Percentiles rank a stretch among this genome's conserved stretches.
Conservation (phyloP, 257 asterid genomes). For the Ajuga chamaepitys region DNA sequence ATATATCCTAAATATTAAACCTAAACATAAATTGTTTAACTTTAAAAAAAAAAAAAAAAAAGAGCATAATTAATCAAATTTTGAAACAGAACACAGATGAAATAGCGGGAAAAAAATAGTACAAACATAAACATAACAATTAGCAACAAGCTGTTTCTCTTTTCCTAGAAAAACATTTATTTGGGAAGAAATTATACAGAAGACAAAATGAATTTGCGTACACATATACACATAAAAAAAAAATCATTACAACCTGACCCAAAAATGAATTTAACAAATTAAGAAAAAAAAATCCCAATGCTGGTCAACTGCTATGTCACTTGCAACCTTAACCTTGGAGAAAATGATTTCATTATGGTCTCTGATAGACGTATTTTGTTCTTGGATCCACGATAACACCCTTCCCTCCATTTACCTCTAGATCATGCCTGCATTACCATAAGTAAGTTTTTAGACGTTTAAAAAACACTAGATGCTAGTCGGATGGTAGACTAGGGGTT, state of each 20-base stretch:
- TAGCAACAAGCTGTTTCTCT: no score
- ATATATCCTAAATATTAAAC: no score
- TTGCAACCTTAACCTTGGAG: constrained; percentile 8
- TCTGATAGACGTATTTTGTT: constrained; percentile 79
- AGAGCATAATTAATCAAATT: no score
- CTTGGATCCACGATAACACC: constrained; percentile 92
- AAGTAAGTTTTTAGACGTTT: no score
- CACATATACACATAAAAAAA: neutral
- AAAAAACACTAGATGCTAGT: no score
- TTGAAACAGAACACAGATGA: no score
- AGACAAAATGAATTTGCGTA: neutral
- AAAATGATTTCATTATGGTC: constrained; percentile 32
- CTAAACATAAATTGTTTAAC: no score
- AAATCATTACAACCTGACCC: constrained; percentile 4
- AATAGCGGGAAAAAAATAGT: no score
- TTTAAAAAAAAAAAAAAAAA: no score
- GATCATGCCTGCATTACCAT: constrained; percentile 98
- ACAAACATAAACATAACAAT: no score
- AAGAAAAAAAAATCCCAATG: neutral
- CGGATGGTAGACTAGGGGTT: no score
- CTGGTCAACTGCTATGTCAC: neutral
- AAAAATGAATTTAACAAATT: constrained; percentile 6
- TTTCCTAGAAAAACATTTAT: neutral
- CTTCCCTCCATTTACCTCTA: constrained; percentile 95
- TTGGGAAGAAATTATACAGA: neutral